Evolutionary conservation across 768 basidiomycete species (phyloP).

Genomic region (Leccinum pellstonianum): DNA sequence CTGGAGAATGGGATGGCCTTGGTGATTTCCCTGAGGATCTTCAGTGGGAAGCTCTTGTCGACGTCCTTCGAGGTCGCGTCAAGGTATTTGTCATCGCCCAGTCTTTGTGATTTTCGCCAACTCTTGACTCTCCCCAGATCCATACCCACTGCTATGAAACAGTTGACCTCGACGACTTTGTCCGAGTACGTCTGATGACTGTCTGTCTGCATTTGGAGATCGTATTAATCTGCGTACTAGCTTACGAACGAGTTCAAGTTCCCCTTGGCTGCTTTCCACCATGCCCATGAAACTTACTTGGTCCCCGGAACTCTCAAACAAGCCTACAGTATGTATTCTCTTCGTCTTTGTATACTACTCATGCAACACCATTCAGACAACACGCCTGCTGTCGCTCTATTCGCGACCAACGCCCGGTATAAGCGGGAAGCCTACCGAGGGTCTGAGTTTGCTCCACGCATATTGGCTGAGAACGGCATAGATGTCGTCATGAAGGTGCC

Average conservation of each 20-base stretch:
- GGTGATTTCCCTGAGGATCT: conserved; percentile 66
- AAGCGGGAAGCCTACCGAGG: conserved; percentile 66
- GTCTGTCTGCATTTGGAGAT: neutral
- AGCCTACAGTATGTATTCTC: conserved; percentile 43
- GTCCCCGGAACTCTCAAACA: conserved; percentile 78
- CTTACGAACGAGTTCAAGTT: conserved; percentile 91
- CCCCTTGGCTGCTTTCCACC: conserved; percentile 77
- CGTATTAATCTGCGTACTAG: conserved; percentile 35
- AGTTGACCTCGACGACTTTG: conserved; percentile 68
- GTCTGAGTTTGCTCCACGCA: conserved; percentile 61
- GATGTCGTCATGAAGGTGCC: conserved; percentile 49
- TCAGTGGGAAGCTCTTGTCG: conserved; percentile 76
- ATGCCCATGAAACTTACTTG: conserved; percentile 90
- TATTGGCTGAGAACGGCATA: conserved; percentile 51
- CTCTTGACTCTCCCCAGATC: conserved; percentile 17
- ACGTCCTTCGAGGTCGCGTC: conserved; percentile 83
- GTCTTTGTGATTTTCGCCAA: neutral
- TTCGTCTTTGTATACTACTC: neutral
- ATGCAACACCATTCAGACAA: conserved; percentile 34
- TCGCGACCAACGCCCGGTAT: conserved; percentile 71
- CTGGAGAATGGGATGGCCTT: conserved; percentile 40
- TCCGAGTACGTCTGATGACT: conserved; percentile 48
- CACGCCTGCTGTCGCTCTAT: conserved; percentile 74
- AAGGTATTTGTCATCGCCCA: conserved; percentile 42
- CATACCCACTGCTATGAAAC: conserved; percentile 49